A percentile compares a stretch with the other conserved stretches of the same genome.
These are phyloP conservation scores for Coemansia sp. DNA, from an alignment of 192 early-diverging fungal species.

Conservation along the genomic window DNA sequence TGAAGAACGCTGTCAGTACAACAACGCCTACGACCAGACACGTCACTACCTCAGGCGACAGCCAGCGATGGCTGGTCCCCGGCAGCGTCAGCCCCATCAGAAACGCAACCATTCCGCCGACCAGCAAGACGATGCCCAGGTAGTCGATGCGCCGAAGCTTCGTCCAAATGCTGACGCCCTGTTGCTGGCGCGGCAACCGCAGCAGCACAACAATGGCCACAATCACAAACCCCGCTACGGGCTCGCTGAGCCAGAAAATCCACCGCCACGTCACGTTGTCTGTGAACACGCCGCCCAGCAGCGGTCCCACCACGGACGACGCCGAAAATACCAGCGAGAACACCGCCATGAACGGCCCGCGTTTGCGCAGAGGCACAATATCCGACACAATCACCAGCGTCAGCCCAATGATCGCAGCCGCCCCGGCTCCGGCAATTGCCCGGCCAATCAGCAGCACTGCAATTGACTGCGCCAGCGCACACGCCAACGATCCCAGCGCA, in stretches of 20 bases:
- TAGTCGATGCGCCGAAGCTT: constrained; percentile 69
- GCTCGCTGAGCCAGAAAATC: constrained; percentile 67
- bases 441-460: constrained; percentile 65
- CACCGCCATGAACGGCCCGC: constrained; percentile 66
- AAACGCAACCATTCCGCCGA: constrained; percentile 59
- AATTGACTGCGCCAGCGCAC: constrained; percentile 62
- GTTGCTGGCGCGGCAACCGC: constrained; percentile 29
- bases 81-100: constrained; percentile 74
- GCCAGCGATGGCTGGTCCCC: constrained; percentile 67
- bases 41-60: constrained; percentile 58
- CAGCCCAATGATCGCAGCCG: constrained; percentile 65
- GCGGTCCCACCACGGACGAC: constrained; percentile 60
- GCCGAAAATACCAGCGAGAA: constrained; percentile 60
- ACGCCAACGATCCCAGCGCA: constrained; percentile 57
- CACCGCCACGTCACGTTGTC: constrained; percentile 58
- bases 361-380: constrained; percentile 63
- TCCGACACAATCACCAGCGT: constrained; percentile 72
- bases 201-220: constrained; percentile 42
- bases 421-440: constrained; percentile 64
- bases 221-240: constrained; percentile 53
- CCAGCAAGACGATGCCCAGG: constrained; percentile 60
- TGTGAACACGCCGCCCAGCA: constrained; percentile 61
- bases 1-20: constrained; percentile 55
- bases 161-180: constrained; percentile 18
- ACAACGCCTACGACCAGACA: constrained; percentile 55